Evolutionary conservation across 1,284 basidiomycete genomes (phyloP).

Genomic region (Rhodotorula glutinis): DNA sequence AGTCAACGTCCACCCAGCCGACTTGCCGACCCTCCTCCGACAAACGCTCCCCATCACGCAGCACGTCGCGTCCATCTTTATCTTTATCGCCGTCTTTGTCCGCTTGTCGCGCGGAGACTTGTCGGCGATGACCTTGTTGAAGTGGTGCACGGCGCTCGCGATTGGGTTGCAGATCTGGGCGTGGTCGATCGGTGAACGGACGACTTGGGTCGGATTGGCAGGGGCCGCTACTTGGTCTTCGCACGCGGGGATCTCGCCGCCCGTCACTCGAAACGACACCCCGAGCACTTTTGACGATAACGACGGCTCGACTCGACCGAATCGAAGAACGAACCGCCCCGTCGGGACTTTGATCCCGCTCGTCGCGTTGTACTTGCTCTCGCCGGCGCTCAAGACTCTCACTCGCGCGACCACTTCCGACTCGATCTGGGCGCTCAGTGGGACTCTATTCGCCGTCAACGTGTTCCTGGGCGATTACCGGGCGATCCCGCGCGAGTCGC

Average conservation of each 20-base stretch:
- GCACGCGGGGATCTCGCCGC: not conserved
- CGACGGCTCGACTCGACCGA: not conserved
- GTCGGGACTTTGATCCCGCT: slow-evolving; percentile 66
- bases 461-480: slow-evolving; percentile 65
- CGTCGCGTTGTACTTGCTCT: slow-evolving; percentile 79
- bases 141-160: slow-evolving; percentile 56
- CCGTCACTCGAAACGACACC: not conserved
- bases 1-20: slow-evolving; percentile 74
- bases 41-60: slow-evolving; percentile 78
- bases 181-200: slow-evolving; percentile 33
- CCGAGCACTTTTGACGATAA: no score
- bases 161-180: slow-evolving; percentile 64
- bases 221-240: slow-evolving; percentile 27
- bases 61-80: slow-evolving; percentile 72
- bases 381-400: slow-evolving; percentile 85
- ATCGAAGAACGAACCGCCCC: not conserved
- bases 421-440: slow-evolving; percentile 90
- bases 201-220: not conserved
- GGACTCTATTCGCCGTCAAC: slow-evolving; percentile 62
- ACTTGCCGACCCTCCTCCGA: slow-evolving; percentile 68
- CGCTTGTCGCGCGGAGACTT: slow-evolving; percentile 63
- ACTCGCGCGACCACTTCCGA: slow-evolving; percentile 94
- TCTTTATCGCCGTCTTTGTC: slow-evolving; percentile 77
- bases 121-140: slow-evolving; percentile 22
- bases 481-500: slow-evolving; percentile 43